phyloP scores from a whole-genome alignment of 2,329 filamentous ascomycete genomes.

The Emmonsiellopsis sp. region DNA sequence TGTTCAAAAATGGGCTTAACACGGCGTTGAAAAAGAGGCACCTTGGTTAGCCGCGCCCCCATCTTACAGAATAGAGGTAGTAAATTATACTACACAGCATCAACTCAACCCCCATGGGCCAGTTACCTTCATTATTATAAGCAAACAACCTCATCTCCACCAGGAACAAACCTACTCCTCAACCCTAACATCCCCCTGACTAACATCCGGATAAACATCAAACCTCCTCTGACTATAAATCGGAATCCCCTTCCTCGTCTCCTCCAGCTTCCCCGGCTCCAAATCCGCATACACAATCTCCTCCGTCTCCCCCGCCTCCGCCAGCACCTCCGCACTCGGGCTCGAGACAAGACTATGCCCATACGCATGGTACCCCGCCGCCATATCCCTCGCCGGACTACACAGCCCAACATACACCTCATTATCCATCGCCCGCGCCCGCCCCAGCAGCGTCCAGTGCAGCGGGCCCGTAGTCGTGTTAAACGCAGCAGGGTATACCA shows the following conservation, averaged over 20 bases:
- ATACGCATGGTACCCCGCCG: conserved; percentile 75
- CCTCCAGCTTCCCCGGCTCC: conserved; percentile 57
- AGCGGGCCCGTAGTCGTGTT: conserved; percentile 86
- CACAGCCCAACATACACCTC: conserved; percentile 90
- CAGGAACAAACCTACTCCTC: conserved; percentile 21
- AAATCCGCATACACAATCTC: conserved; percentile 66
- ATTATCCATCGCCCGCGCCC: conserved; percentile 82
- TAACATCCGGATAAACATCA: conserved; percentile 91
- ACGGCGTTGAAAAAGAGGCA: neutral
- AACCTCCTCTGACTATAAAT: conserved; percentile 77
- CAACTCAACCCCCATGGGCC: neutral
- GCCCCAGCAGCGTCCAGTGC: conserved; percentile 79
- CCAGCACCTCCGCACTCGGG: conserved; percentile 74
- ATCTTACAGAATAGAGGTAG: too few species aligned
- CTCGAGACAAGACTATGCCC: conserved; percentile 85
- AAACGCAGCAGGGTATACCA: conserved; percentile 94
- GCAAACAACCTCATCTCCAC: neutral
- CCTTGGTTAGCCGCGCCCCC: neutral
- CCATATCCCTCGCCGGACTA: conserved; percentile 73
- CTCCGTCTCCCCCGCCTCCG: conserved; percentile 69
- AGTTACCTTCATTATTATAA: neutral
- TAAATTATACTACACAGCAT: too few species aligned
- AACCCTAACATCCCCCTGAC: conserved; percentile 43
- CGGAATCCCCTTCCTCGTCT: conserved; percentile 74
- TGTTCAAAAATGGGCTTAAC: neutral